Percentiles rank a stretch among this genome's conserved stretches.
These are phyloP conservation scores for Setaria viridis DNA, from an alignment of 202 grass and related monocot genomes.

Conservation along the genomic window DNA sequence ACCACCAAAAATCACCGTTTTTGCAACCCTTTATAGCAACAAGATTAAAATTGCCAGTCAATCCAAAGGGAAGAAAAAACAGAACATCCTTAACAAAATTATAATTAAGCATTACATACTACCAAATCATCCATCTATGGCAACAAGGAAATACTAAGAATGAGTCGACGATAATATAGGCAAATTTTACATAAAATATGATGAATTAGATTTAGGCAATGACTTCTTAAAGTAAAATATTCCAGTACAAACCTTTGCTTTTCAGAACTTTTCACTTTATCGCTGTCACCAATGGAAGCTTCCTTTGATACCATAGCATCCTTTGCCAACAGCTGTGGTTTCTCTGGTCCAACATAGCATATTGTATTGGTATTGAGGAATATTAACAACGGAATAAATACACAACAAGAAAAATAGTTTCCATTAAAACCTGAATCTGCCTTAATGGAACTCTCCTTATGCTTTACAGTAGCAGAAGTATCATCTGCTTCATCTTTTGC, in stretches of 20 bases:
- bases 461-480: constrained; percentile 32
- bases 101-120: background rate
- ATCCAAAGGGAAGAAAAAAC: background rate
- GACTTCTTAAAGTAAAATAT: constrained; percentile 31
- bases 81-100: constrained; percentile 24
- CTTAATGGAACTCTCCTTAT: constrained; percentile 41
- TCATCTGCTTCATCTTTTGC: constrained; percentile 43
- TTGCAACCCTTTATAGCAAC: constrained; percentile 67
- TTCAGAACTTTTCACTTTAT: constrained; percentile 71
- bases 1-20: constrained; percentile 88
- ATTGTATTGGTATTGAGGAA: constrained; percentile 27
- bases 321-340: constrained; percentile 37
- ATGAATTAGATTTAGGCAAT: constrained; percentile 7
- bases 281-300: constrained; percentile 22
- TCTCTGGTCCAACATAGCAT: constrained; percentile 44
- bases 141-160: constrained; percentile 1
- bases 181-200: constrained; percentile 14
- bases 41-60: background rate
- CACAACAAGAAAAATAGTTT: background rate
- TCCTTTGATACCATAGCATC: constrained; percentile 32
- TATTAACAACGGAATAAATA: constrained; percentile 1
- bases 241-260: constrained; percentile 75
- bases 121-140: background rate
- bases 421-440: constrained; percentile 42
- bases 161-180: background rate